Evolutionary conservation across 768 basidiomycete species (phyloP), one percentile per base, ranked within the genome.

Genomic region (Agaricus blazei): DNA sequence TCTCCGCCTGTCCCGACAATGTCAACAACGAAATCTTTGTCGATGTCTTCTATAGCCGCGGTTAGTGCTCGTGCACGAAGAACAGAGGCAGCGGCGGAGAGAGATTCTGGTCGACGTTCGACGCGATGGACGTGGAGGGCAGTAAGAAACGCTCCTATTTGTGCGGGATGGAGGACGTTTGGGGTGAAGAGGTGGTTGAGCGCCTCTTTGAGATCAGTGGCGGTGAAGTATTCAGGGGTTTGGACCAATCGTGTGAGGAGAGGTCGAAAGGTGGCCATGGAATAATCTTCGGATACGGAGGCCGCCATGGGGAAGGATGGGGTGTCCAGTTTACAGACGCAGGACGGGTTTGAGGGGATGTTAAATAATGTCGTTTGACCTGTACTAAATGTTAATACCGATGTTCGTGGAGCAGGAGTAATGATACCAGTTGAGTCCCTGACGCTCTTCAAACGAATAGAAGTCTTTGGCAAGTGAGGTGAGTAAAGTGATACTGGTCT

Each of bases 1-100:
- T 98, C 97, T 6, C 97, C 96, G 9, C 96, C 93, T 0, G 93
- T 94, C 2, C 93, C 93, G 23, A 96, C 93, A 56, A 96, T 91
- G 65, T 90, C 88, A 23, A 87, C 87, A 12, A 90, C 80, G 52
- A 90, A 91, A 67, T 95, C 91, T 4, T 74, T 68, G 42, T 85
- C 79, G 1, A 67, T 68, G 29, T 80, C 77, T 51, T 84, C 75
- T 37, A 91, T 78, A 1, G 71, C 72, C 1, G 85, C 85, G 41
- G 78, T 77, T 51, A 90, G 67, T 2, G 90, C 83, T 24, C 85
- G 82, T n/a, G 78, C 72, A 26, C 85, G 77, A 45, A 97, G 77
- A 2, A 92, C 82, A 2, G 81, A 67, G 1, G 93, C 93, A 2
- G 91, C 90, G 0, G 86, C 87, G 1, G 85, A 84, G 38, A 98